Evolutionary conservation across 352 stramenopile species (phyloP).

Genomic region (Globisporangium parvum): DNA sequence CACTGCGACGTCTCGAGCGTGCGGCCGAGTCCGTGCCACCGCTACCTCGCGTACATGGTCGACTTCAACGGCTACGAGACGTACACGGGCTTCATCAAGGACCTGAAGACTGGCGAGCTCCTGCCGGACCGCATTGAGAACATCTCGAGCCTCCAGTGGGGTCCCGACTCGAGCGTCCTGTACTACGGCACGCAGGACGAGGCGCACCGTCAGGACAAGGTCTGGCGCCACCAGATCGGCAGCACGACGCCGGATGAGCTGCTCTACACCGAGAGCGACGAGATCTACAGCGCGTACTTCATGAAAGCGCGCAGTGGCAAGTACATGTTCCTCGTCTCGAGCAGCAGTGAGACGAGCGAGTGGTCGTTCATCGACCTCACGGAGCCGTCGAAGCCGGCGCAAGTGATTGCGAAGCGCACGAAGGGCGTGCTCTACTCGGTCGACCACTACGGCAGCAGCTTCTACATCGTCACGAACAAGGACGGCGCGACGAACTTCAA

Average conservation of each 20-base stretch:
- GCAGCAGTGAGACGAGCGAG: slow-evolving; percentile 91
- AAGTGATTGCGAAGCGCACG: slow-evolving; percentile 57
- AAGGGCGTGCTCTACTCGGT: slow-evolving; percentile 80
- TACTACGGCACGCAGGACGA: slow-evolving; percentile 94
- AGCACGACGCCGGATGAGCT: slow-evolving; percentile 74
- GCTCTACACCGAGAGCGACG: slow-evolving; percentile 93
- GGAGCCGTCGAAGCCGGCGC: slow-evolving; percentile 34
- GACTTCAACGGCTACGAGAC: slow-evolving; percentile 94
- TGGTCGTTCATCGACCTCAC: slow-evolving; percentile 69
- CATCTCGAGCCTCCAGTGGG: slow-evolving; percentile 90
- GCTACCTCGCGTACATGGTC: slow-evolving; percentile 92
- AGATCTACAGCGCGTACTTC: slow-evolving; percentile 91
- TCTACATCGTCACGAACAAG: slow-evolving; percentile 94
- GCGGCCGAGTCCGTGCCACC: slow-evolving; percentile 82
- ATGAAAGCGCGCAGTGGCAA: slow-evolving; percentile 89
- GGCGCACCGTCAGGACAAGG: slow-evolving; percentile 89
- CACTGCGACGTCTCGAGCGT: slow-evolving; percentile 81
- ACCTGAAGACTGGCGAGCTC: slow-evolving; percentile 67
- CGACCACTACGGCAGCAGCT: slow-evolving; percentile 84
- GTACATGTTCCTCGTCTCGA: slow-evolving; percentile 89
- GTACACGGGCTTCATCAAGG: slow-evolving; percentile 88
- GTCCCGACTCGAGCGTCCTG: slow-evolving; percentile 81
- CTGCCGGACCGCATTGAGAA: slow-evolving; percentile 75
- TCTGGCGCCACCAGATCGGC: slow-evolving; percentile 90
- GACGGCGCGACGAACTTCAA: slow-evolving; percentile 93